Evolutionary conservation across 345 rosid species (phyloP).

Genomic region (Brassica incana): DNA sequence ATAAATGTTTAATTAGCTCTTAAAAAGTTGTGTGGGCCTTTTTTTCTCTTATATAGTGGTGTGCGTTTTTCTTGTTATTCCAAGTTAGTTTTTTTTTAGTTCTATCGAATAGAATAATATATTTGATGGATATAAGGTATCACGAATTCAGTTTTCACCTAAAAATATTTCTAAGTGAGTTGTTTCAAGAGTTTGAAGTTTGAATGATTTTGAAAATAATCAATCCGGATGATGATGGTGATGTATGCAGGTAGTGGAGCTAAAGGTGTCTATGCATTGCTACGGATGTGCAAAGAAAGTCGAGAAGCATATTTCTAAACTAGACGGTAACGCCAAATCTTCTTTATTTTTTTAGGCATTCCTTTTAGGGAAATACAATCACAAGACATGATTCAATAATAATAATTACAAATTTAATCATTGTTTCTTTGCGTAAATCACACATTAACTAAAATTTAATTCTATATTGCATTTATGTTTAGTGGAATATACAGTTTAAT

Average conservation of each 20-base stretch:
- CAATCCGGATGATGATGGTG: constrained; percentile 19
- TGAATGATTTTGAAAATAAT: not conserved
- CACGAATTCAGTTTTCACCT: not conserved
- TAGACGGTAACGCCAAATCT: constrained; percentile 61
- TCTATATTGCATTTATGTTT: not conserved
- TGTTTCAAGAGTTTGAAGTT: not conserved
- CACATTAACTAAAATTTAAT: not conserved
- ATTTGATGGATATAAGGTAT: not conserved
- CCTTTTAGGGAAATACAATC: constrained; percentile 25
- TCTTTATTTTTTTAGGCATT: constrained; percentile 24
- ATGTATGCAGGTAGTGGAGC: constrained; percentile 67
- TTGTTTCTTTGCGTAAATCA: not conserved
- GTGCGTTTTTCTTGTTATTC: constrained; percentile 35
- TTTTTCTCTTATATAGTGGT: constrained; percentile 9
- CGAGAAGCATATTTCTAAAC: constrained; percentile 81
- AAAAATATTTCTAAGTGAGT: not conserved
- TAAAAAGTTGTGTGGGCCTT: constrained; percentile 21
- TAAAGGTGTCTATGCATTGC: constrained; percentile 90
- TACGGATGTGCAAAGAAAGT: constrained; percentile 89
- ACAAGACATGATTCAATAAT: constrained; percentile 20
- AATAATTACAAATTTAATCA: not conserved
- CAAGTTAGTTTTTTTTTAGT: not conserved
- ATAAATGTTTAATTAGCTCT: constrained; percentile 26
- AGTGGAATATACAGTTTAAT: not conserved
- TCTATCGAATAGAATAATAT: not conserved